Evolutionary conservation across 176 grass and related monocot species (phyloP), one percentile per base, ranked within the genome.

Genomic region (Triticum urartu): DNA sequence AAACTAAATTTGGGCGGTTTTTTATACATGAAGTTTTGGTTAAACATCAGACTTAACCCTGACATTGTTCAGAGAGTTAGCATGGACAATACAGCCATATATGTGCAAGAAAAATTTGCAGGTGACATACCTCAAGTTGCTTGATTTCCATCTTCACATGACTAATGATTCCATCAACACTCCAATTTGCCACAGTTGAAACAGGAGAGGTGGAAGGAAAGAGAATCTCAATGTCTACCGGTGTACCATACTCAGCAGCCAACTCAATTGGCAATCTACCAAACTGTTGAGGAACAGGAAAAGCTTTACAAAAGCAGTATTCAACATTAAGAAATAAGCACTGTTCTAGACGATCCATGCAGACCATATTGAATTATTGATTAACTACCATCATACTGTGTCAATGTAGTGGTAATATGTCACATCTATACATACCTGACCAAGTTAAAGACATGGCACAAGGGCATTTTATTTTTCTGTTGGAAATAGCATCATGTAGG

Each of bases 171-270:
- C 59, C 59, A 62, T 62, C 59, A 11, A 62, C n/a, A 21, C 59
- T 62, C 59, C 59, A 62, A 62, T 62, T 62, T 62, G 59, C 10
- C 59, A 62, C 59, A 24, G 21, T 62, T 62, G 59, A 62, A 62
- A 62, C n/a, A 2, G 59, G 59, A 2, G 9, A 62, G 59, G 59
- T 86, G 36, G 26, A 60, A 72, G 90, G 82, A 64, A 89, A 88
- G 38, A 86, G 82, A 30, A 82, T 82, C 33, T 92, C 82, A 70
- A 92, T 63, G 5, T 85, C 76, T 70, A 72, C 69, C n/a, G 18
- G 64, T 45, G 83, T 76, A 72, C 90, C 86, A 18, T 70, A 65
- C 21, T 81, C 86, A 50, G 82, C 86, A 42, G 90, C 82, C 21
- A 62, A 24, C n/a, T 62, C n/a, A 24, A 62, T 62, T 62, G 59